Evolutionary conservation across 192 early-diverging fungal species (phyloP), one percentile per base, ranked within the genome.

Genomic region (Paraglomus brasilianum): DNA sequence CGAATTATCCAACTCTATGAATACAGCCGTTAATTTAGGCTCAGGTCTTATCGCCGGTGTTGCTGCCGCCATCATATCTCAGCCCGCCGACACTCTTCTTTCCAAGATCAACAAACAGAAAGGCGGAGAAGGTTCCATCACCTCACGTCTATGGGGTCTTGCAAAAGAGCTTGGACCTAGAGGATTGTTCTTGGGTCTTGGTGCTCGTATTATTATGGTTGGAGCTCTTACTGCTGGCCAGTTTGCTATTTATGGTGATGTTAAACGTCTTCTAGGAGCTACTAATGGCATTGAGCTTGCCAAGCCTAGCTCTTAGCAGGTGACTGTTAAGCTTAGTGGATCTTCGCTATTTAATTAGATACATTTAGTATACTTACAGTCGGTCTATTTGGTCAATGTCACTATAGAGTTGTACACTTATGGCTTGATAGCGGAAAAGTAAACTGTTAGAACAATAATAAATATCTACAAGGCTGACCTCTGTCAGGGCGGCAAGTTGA

Each of bases 81-180:
- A 88, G 66, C 87, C 85, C 45, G 87, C 87, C 64, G 87, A 88
- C 77, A 88, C 87, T 69, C 73, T 88, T 22, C 78, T 89, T 43
- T 88, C 86, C 73, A 84, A 85, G 84, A 85, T 89, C 74, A 88
- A 88, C 87, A 89, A 89, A 82, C 55, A 78, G 42, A 82, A 85
- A 78, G 85, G 86, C 63, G 81, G 75, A 71, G 79, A 63, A 17
- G 88, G 86, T 48, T 83, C 83, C 52, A 74, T 87, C 72, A 81
- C 77, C 46, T 81, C 83, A 52, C 81, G 84, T 39, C 79, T 87
- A 51, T 62, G 77, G 69, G 70, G 66, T 48, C 67, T 87, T 59
- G 81, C 83, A 52, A 57, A 72, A 43, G 81, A 84, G 72, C 71
- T 83, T 70, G 87, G 87, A 75, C 76, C 77, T 66, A 67, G 74